These are phyloP conservation scores for Eurotiales sp. DNA, from an alignment of 2,329 filamentous ascomycete species.

Conservation along the genomic window DNA sequence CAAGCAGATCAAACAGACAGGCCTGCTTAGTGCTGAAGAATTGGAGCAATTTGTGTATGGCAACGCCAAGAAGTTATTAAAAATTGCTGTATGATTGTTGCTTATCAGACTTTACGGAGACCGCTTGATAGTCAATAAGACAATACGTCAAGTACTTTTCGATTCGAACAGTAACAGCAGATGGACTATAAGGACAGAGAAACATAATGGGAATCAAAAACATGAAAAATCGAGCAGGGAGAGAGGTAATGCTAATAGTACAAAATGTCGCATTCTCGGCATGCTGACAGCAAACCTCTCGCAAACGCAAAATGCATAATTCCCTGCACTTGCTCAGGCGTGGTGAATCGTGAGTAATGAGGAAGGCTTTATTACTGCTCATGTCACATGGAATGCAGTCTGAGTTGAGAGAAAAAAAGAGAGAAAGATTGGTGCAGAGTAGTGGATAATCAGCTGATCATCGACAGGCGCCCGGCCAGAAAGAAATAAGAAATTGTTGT, in stretches of 20 bases:
- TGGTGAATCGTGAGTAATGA: constrained; percentile 5
- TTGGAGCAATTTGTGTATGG: background rate
- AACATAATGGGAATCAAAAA: constrained; percentile 14
- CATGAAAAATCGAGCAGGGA: constrained; percentile 3
- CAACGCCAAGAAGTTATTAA: background rate
- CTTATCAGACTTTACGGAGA: no score
- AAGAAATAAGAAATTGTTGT: constrained; percentile 3
- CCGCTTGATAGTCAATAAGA: background rate
- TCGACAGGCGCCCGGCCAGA: constrained; percentile 6
- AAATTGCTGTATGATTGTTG: background rate
- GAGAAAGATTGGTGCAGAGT: background rate
- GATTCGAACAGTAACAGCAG: constrained; percentile 5
- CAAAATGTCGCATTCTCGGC: constrained; percentile 3
- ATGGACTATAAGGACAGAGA: constrained; percentile 6
- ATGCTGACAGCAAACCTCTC: background rate
- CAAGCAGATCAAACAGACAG: background rate
- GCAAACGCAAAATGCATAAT: constrained; percentile 5
- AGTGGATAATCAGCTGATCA: constrained; percentile 5
- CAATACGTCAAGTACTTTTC: constrained; percentile 8
- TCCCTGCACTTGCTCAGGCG: constrained; percentile 3
- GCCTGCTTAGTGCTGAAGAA: background rate
- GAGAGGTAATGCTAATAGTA: constrained; percentile 8
- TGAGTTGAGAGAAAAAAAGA: constrained; percentile 2
- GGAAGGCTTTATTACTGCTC: constrained; percentile 1
- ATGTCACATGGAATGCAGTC: constrained; percentile 9